Conservation (phyloP, 2,329 filamentous ascomycete genomes). For the Cylindrodendrum hubeiense region DNA sequence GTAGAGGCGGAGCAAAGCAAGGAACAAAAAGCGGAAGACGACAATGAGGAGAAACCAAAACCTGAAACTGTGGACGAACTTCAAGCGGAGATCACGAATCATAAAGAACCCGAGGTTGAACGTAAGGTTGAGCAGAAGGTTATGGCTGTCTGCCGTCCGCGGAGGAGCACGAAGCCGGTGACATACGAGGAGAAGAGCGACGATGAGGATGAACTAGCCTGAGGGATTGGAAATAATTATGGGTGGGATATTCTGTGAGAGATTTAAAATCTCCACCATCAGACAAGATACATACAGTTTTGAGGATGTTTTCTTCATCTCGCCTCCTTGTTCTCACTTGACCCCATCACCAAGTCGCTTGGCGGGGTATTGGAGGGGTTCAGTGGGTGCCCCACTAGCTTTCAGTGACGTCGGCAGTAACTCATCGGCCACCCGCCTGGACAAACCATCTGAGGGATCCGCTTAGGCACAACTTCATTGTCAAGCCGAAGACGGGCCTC, state of each 20-base stretch:
- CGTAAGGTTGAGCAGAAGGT: neutral
- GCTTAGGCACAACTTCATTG: conserved; percentile 6
- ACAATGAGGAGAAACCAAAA: neutral
- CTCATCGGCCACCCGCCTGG: neutral
- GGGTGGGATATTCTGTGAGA: neutral
- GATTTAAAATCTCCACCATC: too few relatives aligned
- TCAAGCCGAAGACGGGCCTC: conserved; percentile 4
- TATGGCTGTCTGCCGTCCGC: conserved; percentile 3
- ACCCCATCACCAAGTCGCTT: neutral
- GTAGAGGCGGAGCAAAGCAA: conserved; percentile 1
- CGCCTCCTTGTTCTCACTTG: neutral
- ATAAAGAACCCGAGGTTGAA: neutral
- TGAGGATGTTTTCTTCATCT: too few relatives aligned
- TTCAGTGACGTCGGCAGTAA: conserved; percentile 17
- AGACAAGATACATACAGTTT: neutral
- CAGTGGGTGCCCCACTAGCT: conserved; percentile 15
- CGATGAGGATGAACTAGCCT: conserved; percentile 26
- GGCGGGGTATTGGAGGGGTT: conserved; percentile 16
- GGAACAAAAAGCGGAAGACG: too few relatives aligned
- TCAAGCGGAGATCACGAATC: neutral
- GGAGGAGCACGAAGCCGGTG: neutral
- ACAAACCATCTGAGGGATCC: neutral
- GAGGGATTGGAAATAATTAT: neutral
- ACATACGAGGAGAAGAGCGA: conserved; percentile 3
- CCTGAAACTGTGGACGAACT: conserved; percentile 9